A percentile compares a stretch with the other conserved stretches of the same genome.
Evolutionary conservation across 2,329 filamentous ascomycete species (phyloP).

Genomic region (Teratosphaeria gauchensis): DNA sequence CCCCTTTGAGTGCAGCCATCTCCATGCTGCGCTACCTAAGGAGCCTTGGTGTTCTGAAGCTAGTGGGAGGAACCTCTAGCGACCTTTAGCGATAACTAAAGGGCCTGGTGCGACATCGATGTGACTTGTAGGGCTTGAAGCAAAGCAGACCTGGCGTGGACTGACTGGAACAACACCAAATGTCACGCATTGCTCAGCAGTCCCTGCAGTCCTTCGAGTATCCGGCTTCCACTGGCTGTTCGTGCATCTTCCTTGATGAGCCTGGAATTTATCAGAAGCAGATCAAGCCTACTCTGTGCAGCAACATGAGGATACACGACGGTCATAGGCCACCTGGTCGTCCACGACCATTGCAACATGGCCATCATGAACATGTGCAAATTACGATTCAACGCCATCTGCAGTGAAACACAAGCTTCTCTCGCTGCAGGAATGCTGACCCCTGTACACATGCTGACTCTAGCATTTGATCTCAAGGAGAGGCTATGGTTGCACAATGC

Average conservation of each 20-base stretch:
- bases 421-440: not conserved
- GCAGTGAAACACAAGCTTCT: not conserved
- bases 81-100: not conserved
- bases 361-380: not conserved
- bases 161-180: not conserved
- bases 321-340: not conserved
- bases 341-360: not conserved
- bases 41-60: not conserved
- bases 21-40: not conserved
- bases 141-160: not conserved
- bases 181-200: not conserved
- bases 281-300: not conserved
- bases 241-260: not conserved
- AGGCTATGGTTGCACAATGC: not conserved
- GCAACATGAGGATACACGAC: not conserved
- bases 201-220: not conserved
- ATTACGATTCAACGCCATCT: not conserved
- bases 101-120: not conserved
- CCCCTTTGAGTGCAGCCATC: not conserved
- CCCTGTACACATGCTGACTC: too few relatives aligned
- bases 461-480: not conserved
- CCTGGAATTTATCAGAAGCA: not conserved
- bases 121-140: not conserved
- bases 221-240: not conserved
- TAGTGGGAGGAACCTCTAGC: not conserved